These are phyloP conservation scores for Kuraishia ogatae DNA, from an alignment of 805 yeast genomes.

Conservation along the genomic window DNA sequence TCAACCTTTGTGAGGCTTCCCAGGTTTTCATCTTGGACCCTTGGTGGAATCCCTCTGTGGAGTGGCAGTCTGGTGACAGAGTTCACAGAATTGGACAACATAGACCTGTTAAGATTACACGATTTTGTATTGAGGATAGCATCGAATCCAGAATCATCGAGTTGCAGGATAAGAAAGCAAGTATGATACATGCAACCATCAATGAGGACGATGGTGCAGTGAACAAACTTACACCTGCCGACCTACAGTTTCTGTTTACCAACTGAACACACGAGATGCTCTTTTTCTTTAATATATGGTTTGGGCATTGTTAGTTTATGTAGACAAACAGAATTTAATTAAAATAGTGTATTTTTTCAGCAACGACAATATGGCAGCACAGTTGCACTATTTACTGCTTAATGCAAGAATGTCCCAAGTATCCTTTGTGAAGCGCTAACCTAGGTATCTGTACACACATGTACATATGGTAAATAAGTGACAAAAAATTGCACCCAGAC, in stretches of 20 bases:
- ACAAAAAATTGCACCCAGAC: too few species aligned
- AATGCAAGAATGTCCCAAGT: too few species aligned
- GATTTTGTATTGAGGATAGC: slow-evolving; percentile 93
- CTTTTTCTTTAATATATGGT: not conserved
- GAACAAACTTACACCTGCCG: slow-evolving; percentile 83
- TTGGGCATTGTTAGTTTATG: not conserved
- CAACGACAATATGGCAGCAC: too few species aligned
- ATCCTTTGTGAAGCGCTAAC: too few species aligned
- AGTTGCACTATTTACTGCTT: too few species aligned
- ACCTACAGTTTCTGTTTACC: slow-evolving; percentile 87
- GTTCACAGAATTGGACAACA: slow-evolving; percentile 96
- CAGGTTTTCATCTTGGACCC: slow-evolving; percentile 95
- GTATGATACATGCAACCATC: slow-evolving; percentile 95
- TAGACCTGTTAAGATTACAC: slow-evolving; percentile 86
- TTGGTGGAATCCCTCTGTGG: slow-evolving; percentile 99
- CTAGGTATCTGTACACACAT: too few species aligned
- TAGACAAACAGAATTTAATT: not conserved
- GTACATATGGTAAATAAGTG: too few species aligned
- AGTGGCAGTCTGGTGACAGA: slow-evolving; percentile 97
- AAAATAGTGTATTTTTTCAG: too few species aligned
- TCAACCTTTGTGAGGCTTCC: slow-evolving; percentile 92
- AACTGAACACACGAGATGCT: slow-evolving; percentile 32
- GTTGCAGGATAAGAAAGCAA: slow-evolving; percentile 93
- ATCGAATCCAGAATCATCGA: slow-evolving; percentile 95
- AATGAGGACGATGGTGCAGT: slow-evolving; percentile 90